phyloP scores from a whole-genome alignment of 805 yeast species.

The Candida silvatica region DNA sequence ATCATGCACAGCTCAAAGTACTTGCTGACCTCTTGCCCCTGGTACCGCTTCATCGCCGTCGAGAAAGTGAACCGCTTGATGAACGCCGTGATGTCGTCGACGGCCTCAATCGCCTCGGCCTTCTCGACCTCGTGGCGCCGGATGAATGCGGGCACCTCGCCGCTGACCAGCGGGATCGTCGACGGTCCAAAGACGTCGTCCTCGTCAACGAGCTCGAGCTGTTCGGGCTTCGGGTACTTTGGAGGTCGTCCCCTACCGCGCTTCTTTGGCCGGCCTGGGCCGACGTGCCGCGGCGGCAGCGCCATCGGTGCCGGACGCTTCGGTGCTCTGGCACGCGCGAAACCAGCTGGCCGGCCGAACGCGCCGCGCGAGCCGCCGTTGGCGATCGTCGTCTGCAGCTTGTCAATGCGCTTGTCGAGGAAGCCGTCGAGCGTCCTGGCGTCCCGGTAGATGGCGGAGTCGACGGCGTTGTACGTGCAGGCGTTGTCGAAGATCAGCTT shows the following conservation, averaged over 20 bases:
- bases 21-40: constrained; percentile 11
- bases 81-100: constrained; percentile 24
- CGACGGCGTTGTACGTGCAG: constrained; percentile 64
- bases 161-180: constrained; percentile 17
- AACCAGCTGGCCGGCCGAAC: background rate
- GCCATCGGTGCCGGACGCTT: background rate
- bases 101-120: constrained; percentile 12
- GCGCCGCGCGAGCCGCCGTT: constrained; percentile 6
- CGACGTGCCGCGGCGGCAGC: constrained; percentile 7
- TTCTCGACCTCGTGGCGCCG: constrained; percentile 15
- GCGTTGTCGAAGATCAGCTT: constrained; percentile 72
- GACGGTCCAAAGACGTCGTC: background rate
- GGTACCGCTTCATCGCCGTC: too few species aligned
- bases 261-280: constrained; percentile 6
- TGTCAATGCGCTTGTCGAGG: constrained; percentile 34
- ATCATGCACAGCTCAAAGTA: constrained; percentile 21
- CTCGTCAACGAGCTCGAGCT: background rate
- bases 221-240: constrained; percentile 4
- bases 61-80: constrained; percentile 28
- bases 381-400: constrained; percentile 22
- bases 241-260: too few species aligned
- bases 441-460: constrained; percentile 63
- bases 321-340: constrained; percentile 3
- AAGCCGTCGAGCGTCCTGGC: constrained; percentile 50
- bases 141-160: constrained; percentile 15